phyloP scores from a whole-genome alignment of 257 asterid species.

The Agastache rugosa region DNA sequence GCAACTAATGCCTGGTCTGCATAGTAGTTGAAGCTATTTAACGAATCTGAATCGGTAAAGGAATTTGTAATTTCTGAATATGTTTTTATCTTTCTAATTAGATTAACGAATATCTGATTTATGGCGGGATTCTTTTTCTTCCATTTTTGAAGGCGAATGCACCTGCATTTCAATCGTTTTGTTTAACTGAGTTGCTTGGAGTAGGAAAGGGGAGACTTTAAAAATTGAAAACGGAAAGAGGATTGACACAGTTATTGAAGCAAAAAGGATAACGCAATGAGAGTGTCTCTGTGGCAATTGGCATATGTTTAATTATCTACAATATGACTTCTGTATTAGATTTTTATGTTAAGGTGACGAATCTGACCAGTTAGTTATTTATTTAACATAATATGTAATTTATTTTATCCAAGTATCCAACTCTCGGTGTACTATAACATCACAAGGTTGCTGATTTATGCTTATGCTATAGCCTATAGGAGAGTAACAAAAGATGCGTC shows the following conservation, averaged over 20 bases:
- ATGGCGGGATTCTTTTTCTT: background rate
- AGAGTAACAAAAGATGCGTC: background rate
- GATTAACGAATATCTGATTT: background rate
- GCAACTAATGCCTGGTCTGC: background rate
- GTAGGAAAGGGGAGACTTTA: background rate
- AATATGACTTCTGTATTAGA: background rate
- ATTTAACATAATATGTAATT: background rate
- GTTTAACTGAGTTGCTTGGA: background rate
- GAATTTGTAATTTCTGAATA: background rate
- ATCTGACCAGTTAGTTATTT: background rate
- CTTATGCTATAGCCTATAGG: slow-evolving; percentile 25
- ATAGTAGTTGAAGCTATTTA: background rate
- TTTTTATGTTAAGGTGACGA: background rate
- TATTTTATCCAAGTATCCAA: background rate
- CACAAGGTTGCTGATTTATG: background rate
- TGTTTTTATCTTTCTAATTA: background rate
- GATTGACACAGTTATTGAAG: slow-evolving; percentile 9
- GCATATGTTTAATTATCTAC: background rate
- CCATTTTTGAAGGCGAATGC: background rate
- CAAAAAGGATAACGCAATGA: background rate
- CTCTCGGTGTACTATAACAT: background rate
- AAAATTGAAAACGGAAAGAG: background rate
- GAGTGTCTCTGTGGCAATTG: background rate
- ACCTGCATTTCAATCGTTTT: background rate
- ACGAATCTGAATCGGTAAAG: slow-evolving; percentile 8